A percentile compares a stretch with the other conserved stretches of the same genome.
Evolutionary conservation across 257 asterid genomes (phyloP).

Genomic region (Gynochthodes officinalis): DNA sequence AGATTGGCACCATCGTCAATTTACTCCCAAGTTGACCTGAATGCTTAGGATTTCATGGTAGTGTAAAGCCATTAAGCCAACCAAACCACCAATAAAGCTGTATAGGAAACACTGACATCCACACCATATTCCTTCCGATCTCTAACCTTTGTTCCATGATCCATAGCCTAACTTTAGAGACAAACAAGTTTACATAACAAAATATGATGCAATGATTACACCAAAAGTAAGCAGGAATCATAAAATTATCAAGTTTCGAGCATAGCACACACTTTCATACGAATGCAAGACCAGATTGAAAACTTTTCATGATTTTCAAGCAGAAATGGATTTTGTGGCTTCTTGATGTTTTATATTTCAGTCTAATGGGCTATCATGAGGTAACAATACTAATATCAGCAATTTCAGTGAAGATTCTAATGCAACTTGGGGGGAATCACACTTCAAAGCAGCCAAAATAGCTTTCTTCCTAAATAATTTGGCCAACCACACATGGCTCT

Average conservation of each 20-base stretch:
- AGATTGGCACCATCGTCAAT: background rate
- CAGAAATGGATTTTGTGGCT: background rate
- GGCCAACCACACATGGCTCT: too few relatives aligned
- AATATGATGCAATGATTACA: background rate
- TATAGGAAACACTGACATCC: too few relatives aligned
- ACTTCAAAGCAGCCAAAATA: too few relatives aligned
- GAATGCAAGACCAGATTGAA: background rate
- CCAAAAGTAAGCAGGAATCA: background rate
- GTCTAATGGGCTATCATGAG: background rate
- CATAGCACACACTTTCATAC: background rate
- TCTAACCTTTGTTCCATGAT: background rate
- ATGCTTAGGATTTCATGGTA: background rate
- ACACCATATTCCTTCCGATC: background rate
- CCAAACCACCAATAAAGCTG: background rate
- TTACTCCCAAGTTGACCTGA: background rate
- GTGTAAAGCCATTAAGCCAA: background rate
- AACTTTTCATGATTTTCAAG: background rate
- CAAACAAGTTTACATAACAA: background rate
- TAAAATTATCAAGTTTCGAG: background rate
- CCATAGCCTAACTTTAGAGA: background rate
- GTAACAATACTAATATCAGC: too few relatives aligned
- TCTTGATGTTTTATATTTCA: background rate
- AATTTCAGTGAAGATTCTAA: background rate
- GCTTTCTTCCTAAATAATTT: too few relatives aligned
- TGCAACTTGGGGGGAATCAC: background rate